Base-by-base conservation (phyloP, 306 rosid genomes). In the Rosa rugosa region DNA sequence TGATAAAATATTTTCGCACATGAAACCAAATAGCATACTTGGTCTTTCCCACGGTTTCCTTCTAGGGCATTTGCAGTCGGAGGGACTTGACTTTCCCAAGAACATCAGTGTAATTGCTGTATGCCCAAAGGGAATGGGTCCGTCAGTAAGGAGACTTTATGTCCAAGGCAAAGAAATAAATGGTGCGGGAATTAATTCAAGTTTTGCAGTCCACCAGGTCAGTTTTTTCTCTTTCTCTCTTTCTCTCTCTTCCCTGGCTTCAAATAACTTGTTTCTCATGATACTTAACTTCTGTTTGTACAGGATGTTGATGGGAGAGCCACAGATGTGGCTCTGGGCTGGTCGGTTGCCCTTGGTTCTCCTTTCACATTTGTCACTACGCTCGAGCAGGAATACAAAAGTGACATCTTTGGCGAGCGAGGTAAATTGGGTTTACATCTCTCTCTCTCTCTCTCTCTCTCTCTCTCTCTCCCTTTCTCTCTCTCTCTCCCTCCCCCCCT, bases 81-180 rank as follows among this genome's bases (percentile, higher is more conserved):
- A 18, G 23, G 98, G 98, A 69, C 89, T 87, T 69, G 97, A 91
- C 83, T 96, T 96, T 75, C 98, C 99, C 0, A 91, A 93, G 81
- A 77, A 96, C 73, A 78, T 96, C 65, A 96, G 98, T 75, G 98
- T 96, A 17, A 91, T 96, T 86, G 99, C 99, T 80, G 97, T 93
- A 27, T 95, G 99, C 73, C 99, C 99, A 0, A 95, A 95, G 89
- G 99, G 99, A 27, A 95, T 95, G 99, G 99, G 99, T 80, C 99
- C 99, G 25, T 95, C 99, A 6, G 99, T 95, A 44, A 90, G 99
- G 90, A 93, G 99, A 80, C 91, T 95, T 23, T 95, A 95, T 82
- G 94, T 95, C 54, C 99, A 95, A 84, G 99, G 99, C 47, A 93
- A 91, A 88, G 98, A 93, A 73, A 83, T 95, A 40, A 95, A 95